Base-by-base conservation (phyloP, 257 asterid genomes). In the Eucommia ulmoides region DNA sequence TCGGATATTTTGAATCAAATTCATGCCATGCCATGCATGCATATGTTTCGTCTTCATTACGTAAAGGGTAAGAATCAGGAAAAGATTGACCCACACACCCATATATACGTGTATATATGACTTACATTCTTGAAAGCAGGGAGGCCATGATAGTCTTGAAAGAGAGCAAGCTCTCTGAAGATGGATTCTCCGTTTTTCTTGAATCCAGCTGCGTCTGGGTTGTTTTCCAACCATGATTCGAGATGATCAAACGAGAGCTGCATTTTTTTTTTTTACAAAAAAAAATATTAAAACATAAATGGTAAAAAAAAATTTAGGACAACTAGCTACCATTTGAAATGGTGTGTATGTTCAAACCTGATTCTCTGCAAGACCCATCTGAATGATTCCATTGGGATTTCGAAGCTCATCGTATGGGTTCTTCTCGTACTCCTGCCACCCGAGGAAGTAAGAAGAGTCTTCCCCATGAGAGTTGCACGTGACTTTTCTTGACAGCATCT, bases 361-460 rank as follows among this genome's bases (percentile, higher is more conserved):
- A 64, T 76, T 76, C 63, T 76, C 84, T 0, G 84, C 81, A n/a
- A 77, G 76, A 18, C 84, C 84, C 84, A 77, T 77, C 48, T 77
- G 84, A 42, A 77, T 77, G 12, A 77, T 73, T 18, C 84, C 84
- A 0, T 67, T 53, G 22, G 81, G 81, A 62, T 77, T 73, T 2
- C 8, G 29, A 22, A 51, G 16, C 17, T 67, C 58, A 22, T 77
- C 70, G 70, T 59, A 77, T 0, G 84, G 84, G 22, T 77, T 73
- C 62, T 74, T 77, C 59, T 77, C 81, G 62, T 77, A 77, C 59
- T 74, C 84, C 62, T 73, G 50, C 84, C 84, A 77, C 54, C 84
- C 84, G n/a, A 71, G 56, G 46, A 77, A 77, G 72, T 73, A 77
- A 55, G 79, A 70, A 15, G 84, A 77, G 41, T 77, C 79, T 65